Conservation (phyloP, 805 yeast genomes). For the Saccharomycopsis selenospora region DNA sequence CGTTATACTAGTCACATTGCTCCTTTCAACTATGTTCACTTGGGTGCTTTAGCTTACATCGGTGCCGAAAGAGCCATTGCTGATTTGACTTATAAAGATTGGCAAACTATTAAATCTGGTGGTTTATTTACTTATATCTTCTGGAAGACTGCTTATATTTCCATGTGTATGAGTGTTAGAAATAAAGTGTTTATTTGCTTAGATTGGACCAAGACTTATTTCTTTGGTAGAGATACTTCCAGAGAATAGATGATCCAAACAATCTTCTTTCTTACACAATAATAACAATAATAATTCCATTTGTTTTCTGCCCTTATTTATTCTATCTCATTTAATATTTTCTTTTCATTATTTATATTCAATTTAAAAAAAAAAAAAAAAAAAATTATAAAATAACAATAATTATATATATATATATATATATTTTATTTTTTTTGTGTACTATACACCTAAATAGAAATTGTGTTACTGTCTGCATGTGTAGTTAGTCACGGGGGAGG, state of each 20-base stretch:
- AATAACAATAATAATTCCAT: too few species aligned
- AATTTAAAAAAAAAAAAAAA: too few species aligned
- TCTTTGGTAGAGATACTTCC: constrained; percentile 76
- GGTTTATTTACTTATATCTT: constrained; percentile 84
- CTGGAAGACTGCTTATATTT: constrained; percentile 92
- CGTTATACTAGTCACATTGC: constrained; percentile 30
- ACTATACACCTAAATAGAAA: too few species aligned
- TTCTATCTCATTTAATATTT: too few species aligned
- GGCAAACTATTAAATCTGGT: constrained; percentile 73
- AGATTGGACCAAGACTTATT: constrained; percentile 83
- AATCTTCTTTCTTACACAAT: too few species aligned
- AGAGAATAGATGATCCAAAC: constrained; percentile 8
- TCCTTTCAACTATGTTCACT: constrained; percentile 76
- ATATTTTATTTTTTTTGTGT: too few species aligned
- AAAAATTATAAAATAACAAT: too few species aligned
- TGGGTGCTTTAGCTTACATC: constrained; percentile 90
- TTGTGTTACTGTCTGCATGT: too few species aligned
- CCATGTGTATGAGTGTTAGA: constrained; percentile 85
- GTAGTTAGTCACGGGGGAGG: too few species aligned
- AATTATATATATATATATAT: too few species aligned
- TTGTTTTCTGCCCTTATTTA: too few species aligned
- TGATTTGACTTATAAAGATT: constrained; percentile 72
- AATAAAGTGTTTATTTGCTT: constrained; percentile 78
- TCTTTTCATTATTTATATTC: too few species aligned
- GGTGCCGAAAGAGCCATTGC: constrained; percentile 94